These are phyloP conservation scores for Phytophthora tubulina DNA, from an alignment of 352 stramenopile species.

Conservation along the genomic window DNA sequence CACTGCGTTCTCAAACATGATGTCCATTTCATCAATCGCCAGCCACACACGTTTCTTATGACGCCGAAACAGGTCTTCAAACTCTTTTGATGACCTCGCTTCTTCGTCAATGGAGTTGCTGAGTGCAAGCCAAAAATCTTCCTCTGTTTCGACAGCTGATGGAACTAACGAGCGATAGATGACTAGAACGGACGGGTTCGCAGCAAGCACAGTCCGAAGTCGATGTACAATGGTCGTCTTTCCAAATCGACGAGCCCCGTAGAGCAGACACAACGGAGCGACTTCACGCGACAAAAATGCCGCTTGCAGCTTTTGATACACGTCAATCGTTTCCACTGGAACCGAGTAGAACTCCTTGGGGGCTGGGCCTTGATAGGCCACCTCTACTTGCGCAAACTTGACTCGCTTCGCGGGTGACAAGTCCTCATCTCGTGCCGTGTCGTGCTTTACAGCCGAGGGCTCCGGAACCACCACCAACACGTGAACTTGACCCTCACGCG, in stretches of 20 bases:
- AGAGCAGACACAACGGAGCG: slow-evolving; percentile 22
- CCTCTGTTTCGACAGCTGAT: slow-evolving; percentile 5
- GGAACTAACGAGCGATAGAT: neutral
- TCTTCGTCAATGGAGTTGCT: neutral
- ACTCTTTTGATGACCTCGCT: neutral
- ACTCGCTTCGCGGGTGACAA: neutral
- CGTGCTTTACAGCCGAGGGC: neutral
- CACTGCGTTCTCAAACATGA: neutral
- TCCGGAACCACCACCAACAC: slow-evolving; percentile 5
- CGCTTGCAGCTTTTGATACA: neutral
- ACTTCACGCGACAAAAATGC: no score
- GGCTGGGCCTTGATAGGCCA: neutral
- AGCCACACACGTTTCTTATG: neutral
- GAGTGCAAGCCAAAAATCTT: neutral
- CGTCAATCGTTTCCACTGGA: neutral
- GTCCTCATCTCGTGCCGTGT: neutral
- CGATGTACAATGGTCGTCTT: slow-evolving; percentile 35
- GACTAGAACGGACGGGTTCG: neutral
- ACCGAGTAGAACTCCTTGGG: neutral
- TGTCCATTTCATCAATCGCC: neutral
- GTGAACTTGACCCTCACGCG: neutral
- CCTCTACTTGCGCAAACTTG: neutral
- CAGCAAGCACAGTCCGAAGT: slow-evolving; percentile 18
- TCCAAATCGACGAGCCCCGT: slow-evolving; percentile 31
- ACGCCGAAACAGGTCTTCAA: neutral